Evolutionary conservation across 306 rosid species (phyloP), one percentile per base, ranked within the genome.

Genomic region (Pachyrhizus erosus): DNA sequence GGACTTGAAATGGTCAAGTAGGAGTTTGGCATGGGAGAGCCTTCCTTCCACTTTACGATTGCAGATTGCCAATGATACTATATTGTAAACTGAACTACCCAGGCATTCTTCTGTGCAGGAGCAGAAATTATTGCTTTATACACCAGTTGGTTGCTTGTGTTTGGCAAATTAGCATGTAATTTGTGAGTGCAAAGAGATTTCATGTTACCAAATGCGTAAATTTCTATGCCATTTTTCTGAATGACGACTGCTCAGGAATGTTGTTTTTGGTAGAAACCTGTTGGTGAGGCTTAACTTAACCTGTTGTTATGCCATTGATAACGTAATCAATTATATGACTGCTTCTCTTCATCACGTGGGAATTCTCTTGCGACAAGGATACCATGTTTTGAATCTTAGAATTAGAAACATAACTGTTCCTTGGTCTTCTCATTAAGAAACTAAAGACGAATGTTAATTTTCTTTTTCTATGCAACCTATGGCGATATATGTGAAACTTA

Each of bases 1-100:
- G 80, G 73, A 85, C 79, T 79, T 34, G 84, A 80, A 84, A 64
- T 80, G 51, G 46, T 60, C 77, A 43, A 77, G 78, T 78, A 27
- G 86, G 82, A 81, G 85, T 77, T 89, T 84, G 91, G 66, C 76
- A 52, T 64, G 79, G 80, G 70, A 76, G 88, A 80, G 88, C 74
- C 77, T 79, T 67, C 61, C 68, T 84, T 77, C 69, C 42, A 64
- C 23, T 65, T 75, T 58, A 80, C 48, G 23, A 67, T 76, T 80
- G 77, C 81, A 82, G 83, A 70, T 80, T 79, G 83, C 31, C 33
- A 60, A 70, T 51, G 57, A 62, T 70, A 88, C 80, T 70, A 70
- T 77, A 61, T 72, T 88, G 89, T 90, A 89, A 84, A 88, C 74
- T 74, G 70, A 65, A 70, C 77, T 55, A 52, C 86, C 55, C 82